phyloP scores from a whole-genome alignment of 306 rosid species.

The Quercus rubra region DNA sequence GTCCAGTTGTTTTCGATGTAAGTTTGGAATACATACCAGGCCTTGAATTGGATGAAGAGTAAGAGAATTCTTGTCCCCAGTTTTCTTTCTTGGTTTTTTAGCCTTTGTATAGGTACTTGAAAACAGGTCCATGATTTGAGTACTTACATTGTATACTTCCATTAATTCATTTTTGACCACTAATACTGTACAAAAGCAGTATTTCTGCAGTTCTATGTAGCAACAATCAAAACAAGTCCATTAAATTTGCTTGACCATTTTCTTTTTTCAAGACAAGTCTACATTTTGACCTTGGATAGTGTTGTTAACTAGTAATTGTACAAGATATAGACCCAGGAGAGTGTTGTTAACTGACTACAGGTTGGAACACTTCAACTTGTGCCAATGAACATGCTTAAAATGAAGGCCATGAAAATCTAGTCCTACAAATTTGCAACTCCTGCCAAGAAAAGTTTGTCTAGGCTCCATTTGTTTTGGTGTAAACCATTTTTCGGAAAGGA shows the following conservation, averaged over 20 bases:
- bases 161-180: background rate
- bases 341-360: too few species aligned
- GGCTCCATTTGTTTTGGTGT: too few species aligned
- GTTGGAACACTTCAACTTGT: too few species aligned
- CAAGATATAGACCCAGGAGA: too few species aligned
- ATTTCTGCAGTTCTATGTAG: background rate
- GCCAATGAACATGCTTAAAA: too few species aligned
- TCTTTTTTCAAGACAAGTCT: background rate
- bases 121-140: background rate
- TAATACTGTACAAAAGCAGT: background rate
- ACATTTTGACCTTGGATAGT: too few species aligned
- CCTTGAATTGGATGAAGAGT: conserved; percentile 76
- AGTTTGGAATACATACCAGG: conserved; percentile 92
- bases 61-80: background rate
- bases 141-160: background rate
- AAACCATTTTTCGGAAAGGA: background rate
- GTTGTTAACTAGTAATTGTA: too few species aligned
- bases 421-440: too few species aligned
- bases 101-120: background rate
- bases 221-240: background rate
- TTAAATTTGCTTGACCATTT: background rate
- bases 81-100: background rate
- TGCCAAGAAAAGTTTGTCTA: too few species aligned
- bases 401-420: too few species aligned
- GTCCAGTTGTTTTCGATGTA: conserved; percentile 91